Evolutionary conservation across 176 grass and related monocot species (phyloP).

Genomic region (Oryza glaberrima): DNA sequence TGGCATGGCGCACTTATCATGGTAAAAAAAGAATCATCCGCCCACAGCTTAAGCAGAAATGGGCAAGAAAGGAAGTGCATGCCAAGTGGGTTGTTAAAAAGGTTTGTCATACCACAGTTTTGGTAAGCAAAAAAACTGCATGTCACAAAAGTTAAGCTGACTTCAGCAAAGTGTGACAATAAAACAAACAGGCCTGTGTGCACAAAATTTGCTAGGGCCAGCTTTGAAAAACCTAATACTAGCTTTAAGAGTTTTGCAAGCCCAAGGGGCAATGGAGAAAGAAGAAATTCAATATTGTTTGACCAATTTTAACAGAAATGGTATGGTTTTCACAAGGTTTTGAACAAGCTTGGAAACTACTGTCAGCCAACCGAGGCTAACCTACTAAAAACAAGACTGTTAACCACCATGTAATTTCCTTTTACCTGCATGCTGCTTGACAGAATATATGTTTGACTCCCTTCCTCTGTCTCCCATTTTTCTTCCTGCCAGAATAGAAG

Average conservation of each 20-base stretch:
- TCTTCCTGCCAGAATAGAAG: conserved; percentile 72
- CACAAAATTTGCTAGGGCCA: conserved; percentile 19
- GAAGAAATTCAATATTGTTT: background rate
- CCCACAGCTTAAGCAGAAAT: background rate
- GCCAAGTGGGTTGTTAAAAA: background rate
- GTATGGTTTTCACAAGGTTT: background rate
- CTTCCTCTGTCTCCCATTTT: conserved; percentile 99
- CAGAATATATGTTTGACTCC: conserved; percentile 97
- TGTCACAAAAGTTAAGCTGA: background rate
- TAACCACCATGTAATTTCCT: conserved; percentile 11
- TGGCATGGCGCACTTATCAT: background rate
- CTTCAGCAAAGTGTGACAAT: background rate
- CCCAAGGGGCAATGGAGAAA: background rate
- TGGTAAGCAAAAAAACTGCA: background rate
- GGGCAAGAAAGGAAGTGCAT: background rate
- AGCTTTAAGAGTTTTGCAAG: conserved; percentile 8
- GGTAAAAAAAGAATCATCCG: background rate
- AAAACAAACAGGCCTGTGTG: background rate
- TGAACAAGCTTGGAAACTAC: background rate
- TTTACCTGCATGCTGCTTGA: conserved; percentile 95
- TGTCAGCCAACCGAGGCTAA: background rate
- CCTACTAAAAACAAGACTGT: conserved; percentile 24
- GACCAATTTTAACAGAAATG: background rate
- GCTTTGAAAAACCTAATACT: conserved; percentile 9
- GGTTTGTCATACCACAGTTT: background rate